These are phyloP conservation scores for Suillus discolor DNA, from an alignment of 768 basidiomycete genomes.

Conservation along the genomic window DNA sequence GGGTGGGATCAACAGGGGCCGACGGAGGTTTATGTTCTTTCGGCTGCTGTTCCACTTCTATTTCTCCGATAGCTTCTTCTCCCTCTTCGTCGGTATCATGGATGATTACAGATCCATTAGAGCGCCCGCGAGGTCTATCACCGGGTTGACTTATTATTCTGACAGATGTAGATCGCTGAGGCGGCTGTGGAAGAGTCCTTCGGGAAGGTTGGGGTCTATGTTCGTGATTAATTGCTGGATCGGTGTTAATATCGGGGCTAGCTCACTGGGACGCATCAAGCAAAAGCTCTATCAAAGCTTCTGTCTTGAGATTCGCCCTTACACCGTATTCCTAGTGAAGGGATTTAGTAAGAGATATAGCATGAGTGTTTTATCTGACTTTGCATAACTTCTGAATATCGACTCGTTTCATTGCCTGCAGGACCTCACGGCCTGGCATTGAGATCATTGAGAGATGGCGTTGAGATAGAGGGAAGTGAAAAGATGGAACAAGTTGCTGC, in stretches of 20 bases:
- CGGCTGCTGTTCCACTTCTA: constrained; percentile 24
- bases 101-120: constrained; percentile 38
- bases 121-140: constrained; percentile 32
- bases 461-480: constrained; percentile 15
- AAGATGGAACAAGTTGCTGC: constrained; percentile 9
- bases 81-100: constrained; percentile 50
- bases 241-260: constrained; percentile 36
- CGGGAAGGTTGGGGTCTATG: constrained; percentile 30
- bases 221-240: constrained; percentile 36
- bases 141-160: constrained; percentile 33
- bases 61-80: constrained; percentile 28
- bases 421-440: constrained; percentile 44
- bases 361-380: constrained; percentile 35
- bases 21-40: constrained; percentile 18
- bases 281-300: constrained; percentile 75
- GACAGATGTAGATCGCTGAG: constrained; percentile 35
- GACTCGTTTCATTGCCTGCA: constrained; percentile 54
- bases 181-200: constrained; percentile 19
- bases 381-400: constrained; percentile 66
- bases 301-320: constrained; percentile 81
- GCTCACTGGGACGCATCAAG: constrained; percentile 51
- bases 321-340: constrained; percentile 69
- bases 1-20: constrained; percentile 29
- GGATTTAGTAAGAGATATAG: constrained; percentile 19
- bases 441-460: constrained; percentile 37